Evolutionary conservation across 2,329 filamentous ascomycete species (phyloP), one percentile per base, ranked within the genome.

Genomic region (Cercospora janseana): DNA sequence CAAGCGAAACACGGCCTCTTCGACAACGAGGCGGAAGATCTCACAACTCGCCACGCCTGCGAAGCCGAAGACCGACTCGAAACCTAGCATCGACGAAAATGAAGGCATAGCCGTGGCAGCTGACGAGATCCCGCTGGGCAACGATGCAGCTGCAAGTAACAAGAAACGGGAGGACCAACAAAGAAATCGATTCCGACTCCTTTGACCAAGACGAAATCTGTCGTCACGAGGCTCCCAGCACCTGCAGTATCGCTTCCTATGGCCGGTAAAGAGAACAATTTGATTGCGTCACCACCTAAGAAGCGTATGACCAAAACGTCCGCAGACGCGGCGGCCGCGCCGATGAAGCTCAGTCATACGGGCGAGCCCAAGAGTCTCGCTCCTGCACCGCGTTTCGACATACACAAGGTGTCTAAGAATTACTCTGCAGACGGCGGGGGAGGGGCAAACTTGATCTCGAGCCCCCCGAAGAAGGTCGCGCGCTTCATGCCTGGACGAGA

Each of bases 41-140:
- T 68, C 65, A 12, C 60, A 64, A 6, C 62, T 69, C 27, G 66
- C 66, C 5, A 69, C 67, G 9, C 66, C 67, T 20, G 67, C 65
- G 6, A 65, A 68, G 34, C 44, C 59, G 21, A 49, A 28, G 28
- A 29, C 29, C 27, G 23, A 6, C 6, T 26, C 44, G 6, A 12
- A 21, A 27, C n/a, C 24, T 9, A 26, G 23, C 10, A 18, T 15
- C 10, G 31, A 28, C 9, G 23, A 47, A 12, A 37, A 24, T 20
- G 44, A 49, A 47, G 16, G 31, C 24, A 40, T 24, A 8, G n/a
- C 24, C n/a, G 26, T 38, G 34, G 44, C 26, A n/a, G 44, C 21
- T 13, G 24, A 31, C 34, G 44, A 47, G 12, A 31, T 18, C 9
- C 24, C 21, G 24, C 44, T 21, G 3, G 10, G 24, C 13, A 12